These are phyloP conservation scores for Mortierella sp. DNA, from an alignment of 371 early-diverging fungal species.

Conservation along the genomic window DNA sequence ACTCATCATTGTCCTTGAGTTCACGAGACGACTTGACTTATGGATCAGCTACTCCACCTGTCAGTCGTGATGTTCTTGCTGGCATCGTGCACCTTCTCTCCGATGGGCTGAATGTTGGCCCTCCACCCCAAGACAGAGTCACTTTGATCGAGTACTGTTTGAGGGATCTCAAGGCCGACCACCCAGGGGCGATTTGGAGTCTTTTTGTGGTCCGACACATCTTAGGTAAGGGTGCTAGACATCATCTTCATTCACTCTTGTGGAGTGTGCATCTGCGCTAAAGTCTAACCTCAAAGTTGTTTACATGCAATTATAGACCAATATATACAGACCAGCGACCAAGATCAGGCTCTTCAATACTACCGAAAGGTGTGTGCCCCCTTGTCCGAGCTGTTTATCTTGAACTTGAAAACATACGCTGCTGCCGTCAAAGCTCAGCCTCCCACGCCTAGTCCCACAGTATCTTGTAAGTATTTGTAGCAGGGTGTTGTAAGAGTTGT, in stretches of 20 bases:
- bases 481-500: neutral
- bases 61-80: slow-evolving; percentile 50
- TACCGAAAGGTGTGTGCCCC: slow-evolving; percentile 35
- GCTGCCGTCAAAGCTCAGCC: slow-evolving; percentile 30
- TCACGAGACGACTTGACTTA: slow-evolving; percentile 48
- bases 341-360: slow-evolving; percentile 7
- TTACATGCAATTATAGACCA: slow-evolving; percentile 20
- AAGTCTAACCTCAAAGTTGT: neutral
- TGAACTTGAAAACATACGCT: slow-evolving; percentile 37
- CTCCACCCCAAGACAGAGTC: slow-evolving; percentile 39
- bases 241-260: neutral
- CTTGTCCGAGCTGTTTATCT: slow-evolving; percentile 36
- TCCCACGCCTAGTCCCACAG: slow-evolving; percentile 41
- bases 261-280: too few species aligned
- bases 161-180: slow-evolving; percentile 51
- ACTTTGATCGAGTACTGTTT: slow-evolving; percentile 47
- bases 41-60: slow-evolving; percentile 24
- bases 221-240: slow-evolving; percentile 33
- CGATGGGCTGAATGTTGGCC: slow-evolving; percentile 56
- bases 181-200: slow-evolving; percentile 62
- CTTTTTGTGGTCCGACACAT: slow-evolving; percentile 55
- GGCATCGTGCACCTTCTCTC: slow-evolving; percentile 43
- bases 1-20: slow-evolving; percentile 42
- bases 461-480: slow-evolving; percentile 26
- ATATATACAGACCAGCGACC: slow-evolving; percentile 24